These are phyloP conservation scores for Neocatenulostroma microsporum DNA, from an alignment of 2,329 filamentous ascomycete species.

Conservation along the genomic window DNA sequence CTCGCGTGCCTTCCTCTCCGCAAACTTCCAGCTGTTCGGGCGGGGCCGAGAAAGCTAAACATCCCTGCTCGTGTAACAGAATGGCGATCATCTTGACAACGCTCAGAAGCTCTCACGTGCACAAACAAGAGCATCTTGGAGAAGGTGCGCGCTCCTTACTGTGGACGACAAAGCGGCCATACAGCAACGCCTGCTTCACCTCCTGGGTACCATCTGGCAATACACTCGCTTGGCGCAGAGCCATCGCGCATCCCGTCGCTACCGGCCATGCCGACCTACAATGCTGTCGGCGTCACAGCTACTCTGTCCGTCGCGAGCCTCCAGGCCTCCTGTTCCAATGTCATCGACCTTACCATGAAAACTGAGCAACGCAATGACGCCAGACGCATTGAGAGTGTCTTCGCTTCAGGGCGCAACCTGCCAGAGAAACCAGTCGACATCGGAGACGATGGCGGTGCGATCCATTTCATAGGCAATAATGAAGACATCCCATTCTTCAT, in stretches of 20 bases:
- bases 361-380: conserved; percentile 12
- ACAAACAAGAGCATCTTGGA: conserved; percentile 4
- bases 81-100: too few relatives aligned
- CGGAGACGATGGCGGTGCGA: conserved; percentile 10
- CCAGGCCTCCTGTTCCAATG: conserved; percentile 14
- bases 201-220: background rate
- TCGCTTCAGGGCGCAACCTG: conserved; percentile 13
- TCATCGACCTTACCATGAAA: conserved; percentile 13
- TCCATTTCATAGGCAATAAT: conserved; percentile 26
- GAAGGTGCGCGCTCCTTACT: background rate
- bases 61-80: too few relatives aligned
- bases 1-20: too few relatives aligned
- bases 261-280: conserved; percentile 25
- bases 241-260: background rate
- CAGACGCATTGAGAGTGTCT: conserved; percentile 14
- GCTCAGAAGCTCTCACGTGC: conserved; percentile 4
- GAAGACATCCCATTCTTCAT: conserved; percentile 27
- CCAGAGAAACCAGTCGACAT: conserved; percentile 19
- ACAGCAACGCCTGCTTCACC: background rate
- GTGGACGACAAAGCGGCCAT: conserved; percentile 1
- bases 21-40: too few relatives aligned
- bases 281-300: conserved; percentile 21
- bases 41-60: too few relatives aligned
- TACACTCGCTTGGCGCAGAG: too few relatives aligned
- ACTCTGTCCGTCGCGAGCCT: conserved; percentile 19